Percentiles rank a stretch among this genome's conserved stretches.
Conservation (phyloP, 352 stramenopile species). For the Phytophthora crassamura region DNA sequence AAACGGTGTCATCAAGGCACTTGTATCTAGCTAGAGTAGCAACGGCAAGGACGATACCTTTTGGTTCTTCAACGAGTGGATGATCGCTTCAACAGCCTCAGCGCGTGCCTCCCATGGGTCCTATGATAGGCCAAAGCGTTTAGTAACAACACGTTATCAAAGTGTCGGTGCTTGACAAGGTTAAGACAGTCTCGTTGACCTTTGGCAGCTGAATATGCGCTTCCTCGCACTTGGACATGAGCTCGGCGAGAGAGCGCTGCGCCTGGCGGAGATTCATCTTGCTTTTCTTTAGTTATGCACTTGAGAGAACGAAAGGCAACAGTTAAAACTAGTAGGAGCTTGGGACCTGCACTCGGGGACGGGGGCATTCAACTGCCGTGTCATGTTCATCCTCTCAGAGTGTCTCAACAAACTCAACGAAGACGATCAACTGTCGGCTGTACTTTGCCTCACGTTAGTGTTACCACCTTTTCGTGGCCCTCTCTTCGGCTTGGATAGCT, state of each 20-base stretch:
- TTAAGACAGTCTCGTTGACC: conserved; percentile 24
- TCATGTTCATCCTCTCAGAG: not conserved
- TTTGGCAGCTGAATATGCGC: conserved; percentile 62
- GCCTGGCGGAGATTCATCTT: conserved; percentile 73
- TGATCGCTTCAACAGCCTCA: conserved; percentile 48
- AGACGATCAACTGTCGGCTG: not conserved
- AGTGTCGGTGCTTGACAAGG: not conserved
- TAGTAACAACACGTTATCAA: not conserved
- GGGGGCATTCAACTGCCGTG: conserved; percentile 22
- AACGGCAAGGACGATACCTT: conserved; percentile 32
- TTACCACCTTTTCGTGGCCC: too few species aligned
- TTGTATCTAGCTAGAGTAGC: too few species aligned
- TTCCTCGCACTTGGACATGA: conserved; percentile 68
- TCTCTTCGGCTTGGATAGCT: not conserved
- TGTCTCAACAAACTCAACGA: too few species aligned
- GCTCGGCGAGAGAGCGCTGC: conserved; percentile 62
- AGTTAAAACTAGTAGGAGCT: too few species aligned
- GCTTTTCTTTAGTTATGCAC: not conserved
- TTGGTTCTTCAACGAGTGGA: conserved; percentile 44
- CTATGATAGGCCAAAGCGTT: conserved; percentile 19
- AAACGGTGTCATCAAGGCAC: not conserved
- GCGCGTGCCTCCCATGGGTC: conserved; percentile 45
- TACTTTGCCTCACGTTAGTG: too few species aligned
- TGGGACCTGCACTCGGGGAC: conserved; percentile 14
- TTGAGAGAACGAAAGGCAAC: too few species aligned